Base-by-base conservation (phyloP, 2,329 filamentous ascomycete species). In the Xylariomycetidae sp. region DNA sequence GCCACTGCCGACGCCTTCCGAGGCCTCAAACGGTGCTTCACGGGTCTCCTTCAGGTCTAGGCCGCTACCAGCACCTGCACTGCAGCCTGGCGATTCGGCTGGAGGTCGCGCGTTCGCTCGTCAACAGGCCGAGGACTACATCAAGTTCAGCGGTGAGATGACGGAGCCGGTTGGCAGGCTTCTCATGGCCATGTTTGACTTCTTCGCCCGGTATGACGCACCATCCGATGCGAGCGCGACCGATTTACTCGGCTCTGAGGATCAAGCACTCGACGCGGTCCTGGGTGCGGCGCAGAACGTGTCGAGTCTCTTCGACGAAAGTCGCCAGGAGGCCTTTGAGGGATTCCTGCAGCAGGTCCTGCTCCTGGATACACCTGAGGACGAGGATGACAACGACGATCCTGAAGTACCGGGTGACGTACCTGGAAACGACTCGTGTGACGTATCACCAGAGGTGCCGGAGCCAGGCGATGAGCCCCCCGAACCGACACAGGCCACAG, bases 271-370 rank as follows among this genome's bases (percentile, higher is more conserved):
- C 5, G 31, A 33, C 24, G 10, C 16, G 10, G 13, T 33, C 12
- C 6, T 10, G 9, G 6, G 5, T 12, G 5, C 22, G 5, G 31
- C 31, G 8, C 6, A 12, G 7, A 25, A 18, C 15, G 7, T 33
- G 6, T 15, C 16, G 4, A 12, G 6, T 14, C 10, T 14, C 5
- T 26, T 33, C 22, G 8, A 26, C 9, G 31, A 26, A 4, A 13
- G 5, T 4, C 22, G 23, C n/a, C 23, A 33, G 16, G 31, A 27
- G 23, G 17, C 8, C 4, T 33, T 13, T 13, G 31, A 33, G n/a
- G 24, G 23, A 13, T 33, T 33, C 15, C 23, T 33, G 23, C 5
- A 33, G 6, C 31, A 33, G 31, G 24, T 31, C 6, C 9, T 19
- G 15, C 29, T 33, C 6, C 23, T 33, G 12, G 22, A 33, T 14